phyloP scores from a whole-genome alignment of 106 monocot genomes.

The Allium sativum region DNA sequence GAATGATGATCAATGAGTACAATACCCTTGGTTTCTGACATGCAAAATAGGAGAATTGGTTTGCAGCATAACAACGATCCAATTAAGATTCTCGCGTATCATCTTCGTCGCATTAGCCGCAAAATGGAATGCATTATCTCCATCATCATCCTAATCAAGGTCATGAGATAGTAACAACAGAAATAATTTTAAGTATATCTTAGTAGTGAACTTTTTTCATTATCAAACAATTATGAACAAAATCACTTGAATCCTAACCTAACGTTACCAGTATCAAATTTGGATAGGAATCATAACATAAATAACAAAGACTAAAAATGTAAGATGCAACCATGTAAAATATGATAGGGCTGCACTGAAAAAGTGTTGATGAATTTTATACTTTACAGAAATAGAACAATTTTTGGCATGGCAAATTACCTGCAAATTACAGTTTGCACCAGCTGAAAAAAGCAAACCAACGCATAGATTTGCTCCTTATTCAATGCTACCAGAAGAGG shows the following conservation, averaged over 20 bases:
- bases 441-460: constrained; percentile 86
- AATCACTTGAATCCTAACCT: background rate
- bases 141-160: constrained; percentile 84
- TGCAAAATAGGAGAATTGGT: constrained; percentile 67
- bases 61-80: constrained; percentile 90
- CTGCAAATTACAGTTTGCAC: constrained; percentile 96
- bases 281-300: background rate
- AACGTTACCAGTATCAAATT: background rate
- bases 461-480: constrained; percentile 86
- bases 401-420: constrained; percentile 18
- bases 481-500: constrained; percentile 95
- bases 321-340: background rate
- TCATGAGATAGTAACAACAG: constrained; percentile 3
- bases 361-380: background rate
- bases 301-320: background rate
- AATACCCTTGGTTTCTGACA: constrained; percentile 93
- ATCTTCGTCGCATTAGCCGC: constrained; percentile 98
- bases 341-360: background rate
- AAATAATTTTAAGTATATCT: background rate
- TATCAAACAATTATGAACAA: too few species aligned
- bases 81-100: constrained; percentile 93
- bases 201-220: too few species aligned
- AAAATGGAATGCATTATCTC: constrained; percentile 99
- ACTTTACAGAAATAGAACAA: background rate
- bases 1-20: background rate